A percentile compares a stretch with the other conserved stretches of the same genome.
phyloP scores from a whole-genome alignment of 1,284 basidiomycete genomes.

The Meripilus lineatus region DNA sequence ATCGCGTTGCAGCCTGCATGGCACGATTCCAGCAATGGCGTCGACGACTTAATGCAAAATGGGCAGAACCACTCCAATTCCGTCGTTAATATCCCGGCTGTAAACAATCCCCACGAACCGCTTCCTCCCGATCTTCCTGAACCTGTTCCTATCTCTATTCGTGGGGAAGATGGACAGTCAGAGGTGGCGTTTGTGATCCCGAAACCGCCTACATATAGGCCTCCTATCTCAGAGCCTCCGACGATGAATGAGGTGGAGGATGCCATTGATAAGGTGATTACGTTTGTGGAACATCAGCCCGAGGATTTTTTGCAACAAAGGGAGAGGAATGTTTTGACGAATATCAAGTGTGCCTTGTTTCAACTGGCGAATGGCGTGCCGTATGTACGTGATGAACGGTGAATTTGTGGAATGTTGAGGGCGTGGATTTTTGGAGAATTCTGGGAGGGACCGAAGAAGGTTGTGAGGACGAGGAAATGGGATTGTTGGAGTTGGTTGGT shows the following conservation, averaged over 20 bases:
- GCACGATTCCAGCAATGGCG: not conserved
- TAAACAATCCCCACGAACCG: slow-evolving; percentile 1
- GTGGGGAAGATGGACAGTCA: not conserved
- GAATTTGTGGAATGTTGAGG: slow-evolving; percentile 7
- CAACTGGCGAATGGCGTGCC: slow-evolving; percentile 39
- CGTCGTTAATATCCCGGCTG: not conserved
- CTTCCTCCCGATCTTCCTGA: slow-evolving; percentile 2
- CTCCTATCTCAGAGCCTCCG: slow-evolving; percentile 12
- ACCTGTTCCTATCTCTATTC: slow-evolving; percentile 2
- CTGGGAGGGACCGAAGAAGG: too few relatives aligned
- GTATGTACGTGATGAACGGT: slow-evolving; percentile 29
- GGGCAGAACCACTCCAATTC: too few relatives aligned
- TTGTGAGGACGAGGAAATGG: too few relatives aligned
- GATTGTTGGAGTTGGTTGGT: too few relatives aligned
- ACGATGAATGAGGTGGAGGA: slow-evolving; percentile 46
- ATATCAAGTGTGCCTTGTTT: slow-evolving; percentile 45
- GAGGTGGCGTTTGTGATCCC: not conserved
- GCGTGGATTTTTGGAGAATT: not conserved
- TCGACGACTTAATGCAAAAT: too few relatives aligned
- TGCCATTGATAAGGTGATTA: slow-evolving; percentile 44
- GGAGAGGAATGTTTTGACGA: slow-evolving; percentile 38
- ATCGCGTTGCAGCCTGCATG: slow-evolving; percentile 2
- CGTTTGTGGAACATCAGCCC: slow-evolving; percentile 30
- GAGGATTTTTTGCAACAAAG: slow-evolving; percentile 33
- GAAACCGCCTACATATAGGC: slow-evolving; percentile 2